Evolutionary conservation across 768 basidiomycete genomes (phyloP).

Genomic region (Xerocomellus intermedius): DNA sequence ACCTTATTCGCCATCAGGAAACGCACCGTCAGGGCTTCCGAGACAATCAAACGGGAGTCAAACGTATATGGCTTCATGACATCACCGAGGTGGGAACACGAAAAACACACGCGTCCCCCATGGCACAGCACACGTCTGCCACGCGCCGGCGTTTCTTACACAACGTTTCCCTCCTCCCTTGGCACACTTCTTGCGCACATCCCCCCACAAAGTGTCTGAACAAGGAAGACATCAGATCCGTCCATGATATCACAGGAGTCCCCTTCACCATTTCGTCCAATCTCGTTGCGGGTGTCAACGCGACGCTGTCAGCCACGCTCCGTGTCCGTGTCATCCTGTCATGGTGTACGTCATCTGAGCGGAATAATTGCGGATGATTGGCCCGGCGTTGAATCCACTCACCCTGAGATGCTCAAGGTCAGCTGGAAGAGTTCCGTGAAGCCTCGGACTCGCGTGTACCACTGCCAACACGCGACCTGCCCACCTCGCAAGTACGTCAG

Average conservation of each 20-base stretch:
- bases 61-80: slow-evolving; percentile 18
- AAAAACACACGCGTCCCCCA: slow-evolving; percentile 25
- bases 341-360: not conserved
- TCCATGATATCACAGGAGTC: slow-evolving; percentile 4
- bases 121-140: slow-evolving; percentile 29
- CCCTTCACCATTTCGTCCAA: not conserved
- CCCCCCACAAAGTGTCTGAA: slow-evolving; percentile 5
- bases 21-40: slow-evolving; percentile 10
- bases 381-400: not conserved
- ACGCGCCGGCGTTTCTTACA: slow-evolving; percentile 9
- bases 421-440: slow-evolving; percentile 1
- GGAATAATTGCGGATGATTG: not conserved
- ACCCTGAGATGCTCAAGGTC: not conserved
- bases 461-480: slow-evolving; percentile 5
- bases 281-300: not conserved
- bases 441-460: slow-evolving; percentile 13
- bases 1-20: slow-evolving; percentile 14
- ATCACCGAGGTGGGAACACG: slow-evolving; percentile 15
- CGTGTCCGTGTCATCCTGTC: slow-evolving; percentile 10
- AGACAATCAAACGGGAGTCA: slow-evolving; percentile 13
- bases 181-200: not conserved
- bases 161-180: slow-evolving; percentile 11
- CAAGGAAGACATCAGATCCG: not conserved
- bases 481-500: slow-evolving; percentile 5
- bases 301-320: slow-evolving; percentile 7